These are phyloP conservation scores for Boletales sp. DNA, from an alignment of 768 basidiomycete species.

Conservation along the genomic window DNA sequence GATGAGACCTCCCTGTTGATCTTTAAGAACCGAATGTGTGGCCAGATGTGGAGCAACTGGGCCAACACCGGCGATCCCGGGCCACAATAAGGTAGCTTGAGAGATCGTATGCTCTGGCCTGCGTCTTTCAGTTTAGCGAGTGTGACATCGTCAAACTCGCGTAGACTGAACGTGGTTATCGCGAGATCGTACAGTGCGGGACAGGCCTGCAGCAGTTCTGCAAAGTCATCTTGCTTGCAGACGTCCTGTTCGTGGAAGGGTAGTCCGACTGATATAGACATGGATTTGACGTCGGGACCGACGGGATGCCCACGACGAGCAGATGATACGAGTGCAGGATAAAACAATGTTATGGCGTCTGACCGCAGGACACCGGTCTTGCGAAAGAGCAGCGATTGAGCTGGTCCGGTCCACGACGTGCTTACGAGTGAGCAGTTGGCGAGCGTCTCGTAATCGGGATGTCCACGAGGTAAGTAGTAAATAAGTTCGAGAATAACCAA, in stretches of 20 bases:
- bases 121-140: conserved; percentile 21
- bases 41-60: conserved; percentile 37
- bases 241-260: not conserved
- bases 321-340: conserved; percentile 6
- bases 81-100: conserved; percentile 32
- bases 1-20: conserved; percentile 29
- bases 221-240: not conserved
- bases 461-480: conserved; percentile 18
- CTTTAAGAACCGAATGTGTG: conserved; percentile 34
- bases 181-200: conserved; percentile 33
- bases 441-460: conserved; percentile 17
- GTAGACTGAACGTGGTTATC: conserved; percentile 20
- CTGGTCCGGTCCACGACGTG: conserved; percentile 22
- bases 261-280: conserved; percentile 17
- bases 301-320: conserved; percentile 7
- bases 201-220: conserved; percentile 21
- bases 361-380: conserved; percentile 5
- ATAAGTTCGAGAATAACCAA: conserved; percentile 17
- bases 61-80: conserved; percentile 41
- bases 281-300: conserved; percentile 2
- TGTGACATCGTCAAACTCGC: conserved; percentile 22
- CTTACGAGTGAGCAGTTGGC: conserved; percentile 23
- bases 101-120: conserved; percentile 26
- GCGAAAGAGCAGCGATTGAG: conserved; percentile 28
- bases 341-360: conserved; percentile 6